Evolutionary conservation across 129 eudicot species (phyloP), one percentile per base, ranked within the genome.

Genomic region (Calendula officinalis): DNA sequence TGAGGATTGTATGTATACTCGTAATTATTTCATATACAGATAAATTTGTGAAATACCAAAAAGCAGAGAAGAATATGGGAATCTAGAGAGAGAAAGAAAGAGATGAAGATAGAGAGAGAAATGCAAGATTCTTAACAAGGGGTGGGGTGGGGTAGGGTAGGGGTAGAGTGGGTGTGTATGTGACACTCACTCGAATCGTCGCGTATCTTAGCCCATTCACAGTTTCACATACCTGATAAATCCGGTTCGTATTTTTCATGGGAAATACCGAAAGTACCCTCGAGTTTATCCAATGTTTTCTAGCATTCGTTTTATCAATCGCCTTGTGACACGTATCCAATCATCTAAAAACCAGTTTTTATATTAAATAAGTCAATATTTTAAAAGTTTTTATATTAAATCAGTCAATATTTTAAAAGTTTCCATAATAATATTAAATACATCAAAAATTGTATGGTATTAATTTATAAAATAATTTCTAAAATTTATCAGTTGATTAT

Each of bases 101-200:
- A 22, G 30, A 22, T 22, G 30, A 22, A 22, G 30, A 22, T 22
- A 22, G 30, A 22, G 30, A 22, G 30, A 22, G 30, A 38, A n/a
- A 54, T 33, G 42, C 53, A 68, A 68, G 73, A 68, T 55, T 68
- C 73, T 56, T n/a, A 43, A 9, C 27, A 49, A 22, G 54, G 12
- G 5, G 12, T n/a, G 7, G 11, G 5, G 7, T 52, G 30, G 30
- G 30, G 30, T 22, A 22, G 3, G 54, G 30, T 22, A 34, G 5
- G 12, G 34, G 7, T 8, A 7, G 11, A n/a, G 54, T 7, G 32
- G 3, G 54, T 13, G 35, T 41, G 38, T 67, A 35, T 65, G 43
- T 49, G 45, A 48, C 47, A 65, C 56, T 54, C 46, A n/a, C 56
- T 33, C 73, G 73, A 55, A 15, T 68, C 55, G 56, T 68, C 73